Conservation (phyloP, 73 alveolate species). For the Uronychia setigera region DNA sequence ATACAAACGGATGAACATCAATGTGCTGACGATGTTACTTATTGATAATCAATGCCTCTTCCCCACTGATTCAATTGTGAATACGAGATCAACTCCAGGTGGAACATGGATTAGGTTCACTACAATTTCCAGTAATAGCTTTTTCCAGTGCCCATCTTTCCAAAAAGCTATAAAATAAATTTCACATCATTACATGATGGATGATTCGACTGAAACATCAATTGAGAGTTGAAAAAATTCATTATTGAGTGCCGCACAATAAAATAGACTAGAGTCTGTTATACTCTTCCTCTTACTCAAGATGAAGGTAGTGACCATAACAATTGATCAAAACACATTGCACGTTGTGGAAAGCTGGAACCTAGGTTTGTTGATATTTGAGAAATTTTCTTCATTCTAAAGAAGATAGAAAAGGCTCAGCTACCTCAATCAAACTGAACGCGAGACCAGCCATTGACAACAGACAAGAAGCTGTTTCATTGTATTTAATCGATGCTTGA, state of each 20-base stretch:
- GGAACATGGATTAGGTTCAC: conserved; percentile 13
- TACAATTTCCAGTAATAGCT: not conserved
- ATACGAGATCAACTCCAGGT: conserved; percentile 21
- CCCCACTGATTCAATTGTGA: conserved; percentile 25
- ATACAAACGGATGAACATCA: not conserved
- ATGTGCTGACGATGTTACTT: not conserved
- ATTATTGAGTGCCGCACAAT: not conserved
- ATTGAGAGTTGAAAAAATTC: not conserved
- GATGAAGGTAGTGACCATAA: not conserved
- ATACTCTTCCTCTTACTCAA: not conserved
- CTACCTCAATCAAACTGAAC: not conserved
- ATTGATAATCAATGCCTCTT: conserved; percentile 11
- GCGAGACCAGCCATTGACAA: not conserved
- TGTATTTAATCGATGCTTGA: no score
- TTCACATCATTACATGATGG: no score
- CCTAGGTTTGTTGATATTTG: not conserved
- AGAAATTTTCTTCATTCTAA: not conserved
- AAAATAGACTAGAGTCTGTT: not conserved
- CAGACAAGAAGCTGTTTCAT: no score
- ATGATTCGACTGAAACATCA: not conserved
- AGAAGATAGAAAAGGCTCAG: not conserved
- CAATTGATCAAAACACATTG: not conserved
- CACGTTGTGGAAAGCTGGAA: not conserved
- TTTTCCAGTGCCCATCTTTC: not conserved
- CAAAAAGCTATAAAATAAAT: not conserved